Evolutionary conservation across 768 basidiomycete genomes (phyloP).

Genomic region (Trametes coccinea): DNA sequence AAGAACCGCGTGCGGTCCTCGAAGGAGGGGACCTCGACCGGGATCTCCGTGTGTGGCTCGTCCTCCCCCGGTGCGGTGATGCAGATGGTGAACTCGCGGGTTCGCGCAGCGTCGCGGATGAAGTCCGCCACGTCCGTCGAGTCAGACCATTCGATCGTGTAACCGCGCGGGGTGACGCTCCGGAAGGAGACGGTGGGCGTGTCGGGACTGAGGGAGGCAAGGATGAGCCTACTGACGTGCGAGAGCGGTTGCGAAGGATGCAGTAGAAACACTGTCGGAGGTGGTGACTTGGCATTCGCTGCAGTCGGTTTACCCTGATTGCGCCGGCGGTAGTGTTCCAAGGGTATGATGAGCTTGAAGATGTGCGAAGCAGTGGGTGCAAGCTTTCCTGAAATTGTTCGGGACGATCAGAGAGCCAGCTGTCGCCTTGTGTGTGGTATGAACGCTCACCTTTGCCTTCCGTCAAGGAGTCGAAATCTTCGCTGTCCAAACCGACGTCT

Average conservation of each 20-base stretch:
- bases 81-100: slow-evolving; percentile 53
- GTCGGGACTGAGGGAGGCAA: slow-evolving; percentile 41
- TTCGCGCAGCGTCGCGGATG: slow-evolving; percentile 58
- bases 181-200: slow-evolving; percentile 46
- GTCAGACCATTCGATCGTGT: slow-evolving; percentile 56
- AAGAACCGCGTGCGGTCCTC: slow-evolving; percentile 62
- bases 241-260: slow-evolving; percentile 72
- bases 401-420: neutral
- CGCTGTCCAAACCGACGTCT: slow-evolving; percentile 15
- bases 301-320: slow-evolving; percentile 1
- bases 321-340: slow-evolving; percentile 31
- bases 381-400: slow-evolving; percentile 48
- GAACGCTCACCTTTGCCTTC: slow-evolving; percentile 39
- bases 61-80: slow-evolving; percentile 24
- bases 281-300: slow-evolving; percentile 29
- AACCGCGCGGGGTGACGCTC: slow-evolving; percentile 35
- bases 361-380: slow-evolving; percentile 63
- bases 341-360: slow-evolving; percentile 64
- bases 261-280: slow-evolving; percentile 57
- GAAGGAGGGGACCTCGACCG: slow-evolving; percentile 63
- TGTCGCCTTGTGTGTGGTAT: neutral
- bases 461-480: slow-evolving; percentile 26
- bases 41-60: slow-evolving; percentile 34
- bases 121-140: slow-evolving; percentile 69
- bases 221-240: slow-evolving; percentile 59